These are phyloP conservation scores for Crotalaria pallida DNA, from an alignment of 306 rosid species.

Conservation along the genomic window DNA sequence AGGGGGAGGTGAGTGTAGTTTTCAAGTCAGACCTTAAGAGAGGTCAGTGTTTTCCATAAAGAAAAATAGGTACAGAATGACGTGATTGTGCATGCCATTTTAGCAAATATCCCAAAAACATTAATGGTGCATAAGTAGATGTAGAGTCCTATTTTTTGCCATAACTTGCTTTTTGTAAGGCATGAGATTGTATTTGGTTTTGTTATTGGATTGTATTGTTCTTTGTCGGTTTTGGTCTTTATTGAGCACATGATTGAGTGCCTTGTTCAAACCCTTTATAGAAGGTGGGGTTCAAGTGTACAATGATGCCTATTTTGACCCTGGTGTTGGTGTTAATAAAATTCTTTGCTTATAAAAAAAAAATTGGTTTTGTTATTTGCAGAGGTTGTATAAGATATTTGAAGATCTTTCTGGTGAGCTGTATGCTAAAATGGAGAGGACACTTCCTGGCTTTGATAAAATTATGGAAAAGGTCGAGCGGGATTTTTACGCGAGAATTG, in stretches of 20 bases:
- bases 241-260: too few species aligned
- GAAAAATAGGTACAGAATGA: neutral
- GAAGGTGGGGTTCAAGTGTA: too few species aligned
- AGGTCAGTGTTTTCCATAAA: too few species aligned
- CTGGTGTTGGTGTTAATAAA: too few species aligned
- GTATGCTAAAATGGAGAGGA: constrained; percentile 7
- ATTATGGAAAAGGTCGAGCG: constrained; percentile 29
- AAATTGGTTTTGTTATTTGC: too few species aligned
- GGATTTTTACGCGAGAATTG: constrained; percentile 15
- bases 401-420: constrained; percentile 10
- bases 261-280: too few species aligned
- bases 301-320: too few species aligned
- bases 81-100: neutral
- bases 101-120: neutral
- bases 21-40: too few species aligned
- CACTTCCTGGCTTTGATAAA: constrained; percentile 53
- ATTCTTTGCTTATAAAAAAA: too few species aligned
- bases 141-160: neutral
- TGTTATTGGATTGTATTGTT: too few species aligned
- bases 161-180: neutral
- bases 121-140: neutral
- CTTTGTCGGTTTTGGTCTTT: too few species aligned
- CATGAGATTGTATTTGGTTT: constrained; percentile 14
- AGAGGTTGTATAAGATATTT: constrained; percentile 36
- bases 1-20: too few species aligned